Conservation (phyloP, 1,284 basidiomycete species). For the Trichosporon sp. region DNA sequence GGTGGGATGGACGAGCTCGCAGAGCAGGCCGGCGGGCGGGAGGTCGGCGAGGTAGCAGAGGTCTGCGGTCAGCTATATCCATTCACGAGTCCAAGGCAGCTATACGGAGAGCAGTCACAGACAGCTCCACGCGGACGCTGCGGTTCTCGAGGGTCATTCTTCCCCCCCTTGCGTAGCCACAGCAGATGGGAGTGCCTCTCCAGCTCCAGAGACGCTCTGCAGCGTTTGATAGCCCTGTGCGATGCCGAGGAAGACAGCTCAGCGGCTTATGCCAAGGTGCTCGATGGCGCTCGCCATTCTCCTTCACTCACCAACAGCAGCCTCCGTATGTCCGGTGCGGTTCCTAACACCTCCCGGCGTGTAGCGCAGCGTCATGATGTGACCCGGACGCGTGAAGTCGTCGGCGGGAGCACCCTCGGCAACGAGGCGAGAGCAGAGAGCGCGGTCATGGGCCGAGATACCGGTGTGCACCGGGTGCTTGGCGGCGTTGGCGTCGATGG, state of each 20-base stretch:
- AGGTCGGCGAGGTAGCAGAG: conserved; percentile 74
- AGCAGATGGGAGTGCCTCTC: no score
- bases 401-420: conserved; percentile 57
- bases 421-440: conserved; percentile 76
- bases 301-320: conserved; percentile 58
- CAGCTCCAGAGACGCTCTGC: no score
- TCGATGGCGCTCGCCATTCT: background rate
- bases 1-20: conserved; percentile 92
- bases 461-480: conserved; percentile 63
- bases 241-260: background rate
- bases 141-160: no score
- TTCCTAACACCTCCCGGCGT: conserved; percentile 75
- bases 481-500: conserved; percentile 71
- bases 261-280: no score
- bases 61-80: conserved; percentile 51
- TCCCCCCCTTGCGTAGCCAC: no score
- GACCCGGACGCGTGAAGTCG: conserved; percentile 89
- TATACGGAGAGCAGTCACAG: background rate
- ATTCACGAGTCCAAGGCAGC: no score
- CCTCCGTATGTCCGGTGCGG: conserved; percentile 90
- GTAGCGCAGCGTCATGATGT: conserved; percentile 88
- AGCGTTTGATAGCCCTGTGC: no score
- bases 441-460: conserved; percentile 92
- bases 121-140: background rate
- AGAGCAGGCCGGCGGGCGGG: conserved; percentile 76